Evolutionary conservation across 2,329 filamentous ascomycete genomes (phyloP).

Genomic region (Aspergillus fijiensis): DNA sequence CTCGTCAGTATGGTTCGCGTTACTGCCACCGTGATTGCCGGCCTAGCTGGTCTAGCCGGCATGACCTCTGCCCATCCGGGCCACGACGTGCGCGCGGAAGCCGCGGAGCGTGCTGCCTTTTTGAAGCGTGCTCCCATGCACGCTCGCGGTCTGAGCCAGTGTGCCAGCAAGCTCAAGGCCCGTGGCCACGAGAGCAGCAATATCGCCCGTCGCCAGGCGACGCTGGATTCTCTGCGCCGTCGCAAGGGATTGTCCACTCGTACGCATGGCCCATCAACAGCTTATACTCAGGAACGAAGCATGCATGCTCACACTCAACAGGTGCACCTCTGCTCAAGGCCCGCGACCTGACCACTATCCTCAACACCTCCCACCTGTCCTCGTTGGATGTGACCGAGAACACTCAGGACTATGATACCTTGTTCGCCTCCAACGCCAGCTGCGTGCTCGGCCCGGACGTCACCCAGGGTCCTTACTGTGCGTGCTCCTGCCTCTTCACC

Average conservation of each 20-base stretch:
- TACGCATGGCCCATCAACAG: slow-evolving; percentile 7
- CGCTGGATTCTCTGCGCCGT: slow-evolving; percentile 45
- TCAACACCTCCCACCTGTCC: slow-evolving; percentile 43
- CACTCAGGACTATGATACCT: slow-evolving; percentile 6
- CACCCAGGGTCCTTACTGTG: slow-evolving; percentile 54
- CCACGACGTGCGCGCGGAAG: slow-evolving; percentile 51
- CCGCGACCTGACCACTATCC: slow-evolving; percentile 36
- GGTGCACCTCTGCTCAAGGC: slow-evolving; percentile 26
- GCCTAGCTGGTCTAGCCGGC: slow-evolving; percentile 26
- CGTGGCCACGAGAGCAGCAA: slow-evolving; percentile 50
- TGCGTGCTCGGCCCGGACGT: slow-evolving; percentile 54
- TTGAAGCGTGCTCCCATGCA: slow-evolving; percentile 41
- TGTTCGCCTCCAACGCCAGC: slow-evolving; percentile 33
- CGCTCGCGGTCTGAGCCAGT: slow-evolving; percentile 47
- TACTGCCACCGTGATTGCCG: slow-evolving; percentile 22
- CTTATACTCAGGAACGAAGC: not conserved
- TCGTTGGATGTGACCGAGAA: slow-evolving; percentile 25
- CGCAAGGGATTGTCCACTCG: slow-evolving; percentile 39
- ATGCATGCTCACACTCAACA: slow-evolving; percentile 3
- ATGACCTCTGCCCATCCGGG: slow-evolving; percentile 48
- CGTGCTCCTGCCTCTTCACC: not conserved
- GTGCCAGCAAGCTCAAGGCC: slow-evolving; percentile 48
- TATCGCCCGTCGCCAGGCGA: slow-evolving; percentile 46
- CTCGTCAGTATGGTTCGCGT: slow-evolving; percentile 16
- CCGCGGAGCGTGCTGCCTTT: slow-evolving; percentile 51